phyloP scores from a whole-genome alignment of 2,329 filamentous ascomycete genomes.

The Cladophialophora chaetospira region DNA sequence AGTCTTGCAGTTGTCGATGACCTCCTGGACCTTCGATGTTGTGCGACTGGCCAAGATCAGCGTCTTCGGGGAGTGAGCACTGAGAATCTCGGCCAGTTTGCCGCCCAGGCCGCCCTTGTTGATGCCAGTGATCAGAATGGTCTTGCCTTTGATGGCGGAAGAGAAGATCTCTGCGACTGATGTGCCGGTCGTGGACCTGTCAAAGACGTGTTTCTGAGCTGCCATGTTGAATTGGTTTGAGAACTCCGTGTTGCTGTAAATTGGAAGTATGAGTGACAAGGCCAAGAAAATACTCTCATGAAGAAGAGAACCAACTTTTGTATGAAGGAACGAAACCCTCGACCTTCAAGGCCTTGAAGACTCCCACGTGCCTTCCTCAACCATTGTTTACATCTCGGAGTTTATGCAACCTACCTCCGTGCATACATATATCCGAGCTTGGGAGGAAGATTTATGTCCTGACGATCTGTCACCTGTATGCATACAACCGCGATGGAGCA shows the following conservation, averaged over 20 bases:
- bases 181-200: constrained; percentile 7
- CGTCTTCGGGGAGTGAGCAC: constrained; percentile 18
- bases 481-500: not conserved
- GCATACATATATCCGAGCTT: not conserved
- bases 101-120: constrained; percentile 25
- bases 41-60: constrained; percentile 30
- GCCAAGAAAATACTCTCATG: too few species aligned
- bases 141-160: constrained; percentile 23
- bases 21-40: constrained; percentile 23
- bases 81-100: constrained; percentile 25
- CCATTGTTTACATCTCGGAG: not conserved
- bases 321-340: not conserved
- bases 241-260: too few species aligned
- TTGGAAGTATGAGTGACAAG: too few species aligned
- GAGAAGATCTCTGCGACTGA: constrained; percentile 18
- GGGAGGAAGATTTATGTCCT: not conserved
- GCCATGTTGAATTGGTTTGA: constrained; percentile 1
- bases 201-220: not conserved
- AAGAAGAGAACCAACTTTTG: too few species aligned
- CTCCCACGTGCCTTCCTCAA: not conserved
- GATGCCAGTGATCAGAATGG: constrained; percentile 29
- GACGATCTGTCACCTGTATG: not conserved
- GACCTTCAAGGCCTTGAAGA: not conserved
- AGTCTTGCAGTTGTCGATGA: constrained; percentile 13
- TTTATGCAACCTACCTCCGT: not conserved